Evolutionary conservation across 108 stramenopile species (phyloP), one percentile per base, ranked within the genome.

Genomic region (Conticribra weissflogii): DNA sequence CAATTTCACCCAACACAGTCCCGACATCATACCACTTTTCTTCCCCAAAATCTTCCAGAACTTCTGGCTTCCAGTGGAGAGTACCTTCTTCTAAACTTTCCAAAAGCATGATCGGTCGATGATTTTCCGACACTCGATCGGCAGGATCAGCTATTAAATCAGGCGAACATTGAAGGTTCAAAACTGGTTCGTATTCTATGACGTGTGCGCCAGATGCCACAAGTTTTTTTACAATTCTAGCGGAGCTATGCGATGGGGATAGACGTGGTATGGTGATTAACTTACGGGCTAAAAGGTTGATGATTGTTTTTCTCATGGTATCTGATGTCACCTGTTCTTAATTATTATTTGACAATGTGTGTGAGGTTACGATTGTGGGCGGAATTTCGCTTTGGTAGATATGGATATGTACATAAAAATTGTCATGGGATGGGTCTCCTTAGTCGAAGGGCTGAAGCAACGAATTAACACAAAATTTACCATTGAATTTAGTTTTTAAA

Each of bases 81-180:
- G 0, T 50, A 14, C 69, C 69, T 51, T 62, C 60, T 52, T 71
- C 69, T 50, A 62, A 49, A 32, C 50, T 49, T 34, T 71, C 69
- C 28, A 71, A 30, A 21, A 71, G 48, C 69, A 71, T 71, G 3
- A 19, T 61, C 7, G 69, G 69, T 16, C 49, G 18, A 63, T 71
- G 49, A 18, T 27, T 0, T 31, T 21, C 1, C 3, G 31, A 28
- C 24, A 52, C 32, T 33, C 69, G 48, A 61, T 61, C 60, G 50
- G 69, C 69, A 16, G 69, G 69, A 45, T 71, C 69, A 50, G 69
- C 69, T 62, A 47, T 47, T 23, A 47, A 27, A 63, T 71, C 60
- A 0, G 69, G 24, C 4, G 69, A 71, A 33, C 69, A 71, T 41
- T 71, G 60, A 18, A 71, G 16, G 27, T 19, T 50, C 34, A 71